Evolutionary conservation across 1,139 yeast genomes (phyloP), one percentile per base, ranked within the genome.

Genomic region (Casaregolazyma lundiana): DNA sequence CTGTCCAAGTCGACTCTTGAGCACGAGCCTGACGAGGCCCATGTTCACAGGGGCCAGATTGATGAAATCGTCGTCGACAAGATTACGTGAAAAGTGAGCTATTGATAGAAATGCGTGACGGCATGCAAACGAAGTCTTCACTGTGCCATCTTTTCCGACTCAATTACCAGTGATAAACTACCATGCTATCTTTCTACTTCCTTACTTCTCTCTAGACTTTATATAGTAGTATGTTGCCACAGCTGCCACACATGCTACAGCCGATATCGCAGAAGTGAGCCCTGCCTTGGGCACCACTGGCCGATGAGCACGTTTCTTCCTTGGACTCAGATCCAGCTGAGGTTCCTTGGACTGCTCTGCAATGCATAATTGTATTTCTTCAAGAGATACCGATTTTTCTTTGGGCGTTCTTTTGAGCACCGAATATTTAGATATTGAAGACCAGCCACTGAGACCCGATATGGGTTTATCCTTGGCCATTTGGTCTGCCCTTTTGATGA

Each of bases 381-480:
- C 43, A 8, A 38, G 11, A 9, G 32, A 15, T 5, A 38, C 11
- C 6, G 15, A 11, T 20, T 40, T 35, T n/a, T 40, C 37, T 8
- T 15, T 11, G 5, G 43, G 36, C 5, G 21, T 26, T 20, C 26
- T 54, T 35, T 56, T 61, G 18, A 64, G 51, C 2, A 61, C 66
- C 2, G 68, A 65, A 48, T 53, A 53, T 24, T 43, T 37, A 7
- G 66, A 60, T 6, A 64, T 43, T 3, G 22, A 37, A 8, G 38
- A 36, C 63, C 64, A 61, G 6, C 46, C 49, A 7, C 46, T 43
- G 6, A 59, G 46, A 6, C 41, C 19, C 6, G 45, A 36, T 11
- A 62, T 54, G 1, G 64, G 63, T 39, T 54, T 50, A 22, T 52
- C 53, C 11, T 46, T 44, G 6, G 52, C 46, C 24, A 62, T 49